Evolutionary conservation across 179 eudicot genomes (phyloP), one percentile per base, ranked within the genome.

Genomic region (Drosera spatulata): DNA sequence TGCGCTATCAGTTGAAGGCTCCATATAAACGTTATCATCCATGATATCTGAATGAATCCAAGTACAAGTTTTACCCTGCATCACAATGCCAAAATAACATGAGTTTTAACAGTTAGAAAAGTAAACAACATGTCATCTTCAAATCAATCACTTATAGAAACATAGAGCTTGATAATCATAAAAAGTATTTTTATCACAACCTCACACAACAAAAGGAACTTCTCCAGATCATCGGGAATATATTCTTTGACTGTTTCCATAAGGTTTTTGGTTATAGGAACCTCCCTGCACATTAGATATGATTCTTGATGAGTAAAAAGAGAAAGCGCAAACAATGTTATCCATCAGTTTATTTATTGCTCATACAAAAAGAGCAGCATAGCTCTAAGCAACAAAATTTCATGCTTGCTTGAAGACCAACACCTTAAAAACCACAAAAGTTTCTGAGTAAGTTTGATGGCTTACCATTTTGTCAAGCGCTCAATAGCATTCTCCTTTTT

Each of bases 31-130:
- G 64, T 93, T 93, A 70, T 89, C 99, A 65, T 93, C 99, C 99
- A 93, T 93, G 44, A 93, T 74, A 68, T 93, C 96, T 3, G 96
- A 79, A 78, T 93, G 99, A 79, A 93, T 81, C 95, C 96, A 93
- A 53, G 95, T 73, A 73, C 80, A 89, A 65, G 68, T 56, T 69
- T 63, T 79, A 59, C 61, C 77, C 96, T 89, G 75, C 64, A 74
- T 22, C 56, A 58, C 61, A 76, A n/a, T 22, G 46, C n/a, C 55
- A 44, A 54, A 12, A 50, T 15, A 50, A 50, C 53, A 50, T n/a
- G 13, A 15, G n/a, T 8, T 50, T 11, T n/a, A 10, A 11, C 11
- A 15, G 11, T 50, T 15, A 50, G 13, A 11, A 15, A 50, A 11
- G 53, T 10, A 8, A 50, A 11, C n/a, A 10, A 50, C 13, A 50